Conservation (phyloP, 257 asterid genomes). For the Coffea eugenioides region DNA sequence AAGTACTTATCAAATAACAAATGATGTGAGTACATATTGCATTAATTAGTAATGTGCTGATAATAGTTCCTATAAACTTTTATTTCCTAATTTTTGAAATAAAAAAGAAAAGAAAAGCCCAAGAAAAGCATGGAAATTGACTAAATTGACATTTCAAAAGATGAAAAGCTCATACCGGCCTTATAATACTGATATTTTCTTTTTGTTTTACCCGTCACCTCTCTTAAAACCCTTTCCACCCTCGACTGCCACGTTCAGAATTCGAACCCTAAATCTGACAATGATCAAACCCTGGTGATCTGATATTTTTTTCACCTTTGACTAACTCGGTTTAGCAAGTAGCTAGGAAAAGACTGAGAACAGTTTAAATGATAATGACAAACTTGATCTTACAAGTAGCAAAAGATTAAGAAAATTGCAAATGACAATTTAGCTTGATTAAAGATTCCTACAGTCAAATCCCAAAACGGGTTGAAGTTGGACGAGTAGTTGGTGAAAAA, state of each 20-base stretch:
- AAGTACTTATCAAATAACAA: no score
- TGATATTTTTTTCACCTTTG: neutral
- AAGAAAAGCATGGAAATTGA: neutral
- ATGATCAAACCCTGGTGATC: no score
- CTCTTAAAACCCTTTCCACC: no score
- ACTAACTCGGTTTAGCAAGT: neutral
- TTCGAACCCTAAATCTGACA: no score
- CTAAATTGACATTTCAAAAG: neutral
- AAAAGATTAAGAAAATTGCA: neutral
- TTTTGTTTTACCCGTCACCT: no score
- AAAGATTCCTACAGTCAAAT: neutral
- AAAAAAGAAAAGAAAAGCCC: no score
- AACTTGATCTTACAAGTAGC: neutral
- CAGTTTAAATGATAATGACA: neutral
- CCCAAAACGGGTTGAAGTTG: neutral
- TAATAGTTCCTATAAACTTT: no score
- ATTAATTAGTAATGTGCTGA: no score
- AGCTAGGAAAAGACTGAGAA: neutral
- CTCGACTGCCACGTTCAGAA: no score
- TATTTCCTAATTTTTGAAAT: no score
- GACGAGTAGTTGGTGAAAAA: neutral
- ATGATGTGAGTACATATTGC: no score
- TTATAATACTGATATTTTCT: no score
- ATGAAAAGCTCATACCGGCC: neutral
- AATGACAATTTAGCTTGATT: neutral